Base-by-base conservation (phyloP, 495 filamentous ascomycete species). In the Annulohypoxylon maeteangense region DNA sequence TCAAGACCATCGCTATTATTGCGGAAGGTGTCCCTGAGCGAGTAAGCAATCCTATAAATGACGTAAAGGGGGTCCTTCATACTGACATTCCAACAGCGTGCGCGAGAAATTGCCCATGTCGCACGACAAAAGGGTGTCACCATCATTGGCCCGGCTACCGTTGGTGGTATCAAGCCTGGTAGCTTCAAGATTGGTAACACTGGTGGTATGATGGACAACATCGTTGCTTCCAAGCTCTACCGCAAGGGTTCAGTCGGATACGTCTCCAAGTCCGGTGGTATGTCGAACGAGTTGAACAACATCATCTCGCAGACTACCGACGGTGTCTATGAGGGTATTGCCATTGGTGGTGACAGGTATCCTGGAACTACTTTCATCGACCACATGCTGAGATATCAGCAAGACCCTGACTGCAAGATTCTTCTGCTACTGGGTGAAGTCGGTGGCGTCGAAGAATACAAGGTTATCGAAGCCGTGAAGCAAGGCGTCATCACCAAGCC, bases 191-290 rank as follows among this genome's bases (percentile, higher is more conserved):
- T 99, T 71, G 95, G 95, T 82, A 99, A 99, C 88, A 99, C 95
- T 70, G 95, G 95, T 89, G 95, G 95, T 82, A 99, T 99, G 95
- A 99, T 99, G 95, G 95, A 99, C 89, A 99, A 99, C 88, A 99
- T 99, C 76, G 95, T 99, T 65, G 94, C 95, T 74, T 98, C 96
- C 82, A 99, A 98, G 90, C 93, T 99, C 56, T 99, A 99, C 90
- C 95, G 95, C 82, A 93, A 93, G 83, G 95, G 95, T 74, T 98
- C 96, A 58, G 94, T 99, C 69, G 95, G 92, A 76, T 99, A 99
- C 81, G 95, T 99, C 81, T 98, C 96, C 87, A 99, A 99, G 87
- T 99, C 95, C 50, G 95, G 95, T 78, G 95, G 95, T 87, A 99
- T 99, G 95, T 98, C 94, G 78, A 99, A 99, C 87, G 95, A 99